phyloP scores from a whole-genome alignment of 352 stramenopile species.

The Phytophthora tubulina region DNA sequence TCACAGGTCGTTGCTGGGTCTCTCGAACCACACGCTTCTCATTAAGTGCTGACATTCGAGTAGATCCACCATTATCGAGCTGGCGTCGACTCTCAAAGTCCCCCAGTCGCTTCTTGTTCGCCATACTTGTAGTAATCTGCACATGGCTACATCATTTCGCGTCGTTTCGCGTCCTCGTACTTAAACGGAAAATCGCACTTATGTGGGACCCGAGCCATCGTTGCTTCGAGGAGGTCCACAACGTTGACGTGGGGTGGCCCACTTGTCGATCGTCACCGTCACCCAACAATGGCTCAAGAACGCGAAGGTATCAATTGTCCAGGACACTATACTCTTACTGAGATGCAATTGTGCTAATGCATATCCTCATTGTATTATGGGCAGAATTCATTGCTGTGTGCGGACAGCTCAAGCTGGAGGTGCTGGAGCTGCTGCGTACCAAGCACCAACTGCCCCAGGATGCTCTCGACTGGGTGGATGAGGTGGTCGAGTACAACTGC shows the following conservation, averaged over 20 bases:
- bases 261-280: slow-evolving; percentile 33
- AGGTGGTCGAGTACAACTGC: slow-evolving; percentile 97
- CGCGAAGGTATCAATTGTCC: slow-evolving; percentile 39
- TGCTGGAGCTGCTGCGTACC: slow-evolving; percentile 69
- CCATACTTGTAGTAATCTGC: slow-evolving; percentile 15
- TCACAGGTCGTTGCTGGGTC: slow-evolving; percentile 60
- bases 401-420: slow-evolving; percentile 76
- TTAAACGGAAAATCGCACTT: slow-evolving; percentile 22
- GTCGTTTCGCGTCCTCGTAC: slow-evolving; percentile 38
- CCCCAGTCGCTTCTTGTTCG: slow-evolving; percentile 33
- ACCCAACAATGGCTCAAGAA: slow-evolving; percentile 45
- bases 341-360: slow-evolving; percentile 1
- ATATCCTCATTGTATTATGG: not conserved
- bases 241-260: slow-evolving; percentile 12
- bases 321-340: not conserved
- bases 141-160: slow-evolving; percentile 32
- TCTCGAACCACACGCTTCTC: slow-evolving; percentile 52
- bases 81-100: slow-evolving; percentile 21
- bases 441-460: slow-evolving; percentile 85
- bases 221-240: slow-evolving; percentile 23
- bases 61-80: slow-evolving; percentile 11
- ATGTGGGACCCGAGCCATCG: not conserved
- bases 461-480: slow-evolving; percentile 77
- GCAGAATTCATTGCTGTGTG: slow-evolving; percentile 87
- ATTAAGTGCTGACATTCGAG: slow-evolving; percentile 4